A percentile compares a stretch with the other conserved stretches of the same genome.
phyloP scores from a whole-genome alignment of 257 asterid genomes.

The Solanum pennellii region DNA sequence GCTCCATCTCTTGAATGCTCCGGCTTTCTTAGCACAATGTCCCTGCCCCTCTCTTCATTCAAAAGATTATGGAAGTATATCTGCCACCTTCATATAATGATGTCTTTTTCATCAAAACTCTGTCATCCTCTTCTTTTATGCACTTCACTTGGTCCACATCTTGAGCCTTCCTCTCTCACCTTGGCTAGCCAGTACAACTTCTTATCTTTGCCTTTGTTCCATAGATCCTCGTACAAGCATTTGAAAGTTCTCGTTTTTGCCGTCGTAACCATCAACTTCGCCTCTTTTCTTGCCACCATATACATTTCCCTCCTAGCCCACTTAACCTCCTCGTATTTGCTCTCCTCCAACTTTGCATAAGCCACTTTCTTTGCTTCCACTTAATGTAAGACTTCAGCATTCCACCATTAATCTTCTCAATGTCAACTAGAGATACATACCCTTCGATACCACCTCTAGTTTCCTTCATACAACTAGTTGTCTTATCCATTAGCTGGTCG shows the following conservation, averaged over 20 bases:
- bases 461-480: no score
- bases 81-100: not conserved
- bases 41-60: not conserved
- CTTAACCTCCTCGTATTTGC: not conserved
- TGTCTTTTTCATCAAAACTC: no score
- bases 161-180: not conserved
- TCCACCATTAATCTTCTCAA: no score
- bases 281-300: not conserved
- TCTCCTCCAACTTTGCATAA: not conserved
- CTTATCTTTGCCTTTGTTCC: not conserved
- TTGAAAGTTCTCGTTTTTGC: not conserved
- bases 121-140: not conserved
- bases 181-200: not conserved
- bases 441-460: no score
- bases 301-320: not conserved
- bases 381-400: no score
- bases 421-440: no score
- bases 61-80: not conserved
- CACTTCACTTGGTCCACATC: not conserved
- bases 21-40: not conserved
- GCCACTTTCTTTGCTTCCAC: not conserved
- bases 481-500: no score
- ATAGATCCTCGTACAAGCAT: not conserved
- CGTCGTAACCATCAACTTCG: not conserved
- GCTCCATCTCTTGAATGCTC: not conserved